phyloP scores from a whole-genome alignment of 352 stramenopile genomes.

The Phytophthora nicotianae region DNA sequence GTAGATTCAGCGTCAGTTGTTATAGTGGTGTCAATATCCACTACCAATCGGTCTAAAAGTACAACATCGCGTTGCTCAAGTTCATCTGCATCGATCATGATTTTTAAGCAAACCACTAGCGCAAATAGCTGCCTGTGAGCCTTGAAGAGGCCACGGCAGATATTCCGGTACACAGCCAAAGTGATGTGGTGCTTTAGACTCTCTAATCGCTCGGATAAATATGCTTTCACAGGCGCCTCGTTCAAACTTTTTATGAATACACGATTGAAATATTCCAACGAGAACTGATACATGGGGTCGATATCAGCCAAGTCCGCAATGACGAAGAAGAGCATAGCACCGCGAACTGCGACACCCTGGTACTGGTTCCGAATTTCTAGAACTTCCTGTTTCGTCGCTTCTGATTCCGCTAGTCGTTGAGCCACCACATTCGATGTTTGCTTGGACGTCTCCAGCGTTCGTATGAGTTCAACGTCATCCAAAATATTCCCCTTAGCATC shows the following conservation, averaged over 20 bases:
- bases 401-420: slow-evolving; percentile 57
- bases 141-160: slow-evolving; percentile 74
- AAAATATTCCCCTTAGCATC: slow-evolving; percentile 90
- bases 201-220: slow-evolving; percentile 42
- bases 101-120: slow-evolving; percentile 56
- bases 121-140: slow-evolving; percentile 71
- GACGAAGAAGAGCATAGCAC: slow-evolving; percentile 75
- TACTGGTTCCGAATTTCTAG: slow-evolving; percentile 74
- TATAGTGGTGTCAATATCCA: slow-evolving; percentile 7
- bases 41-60: slow-evolving; percentile 35
- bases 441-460: slow-evolving; percentile 69
- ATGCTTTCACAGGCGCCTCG: slow-evolving; percentile 32
- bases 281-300: slow-evolving; percentile 86
- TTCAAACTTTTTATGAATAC: slow-evolving; percentile 70
- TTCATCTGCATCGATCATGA: slow-evolving; percentile 52
- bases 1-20: not conserved
- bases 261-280: slow-evolving; percentile 70
- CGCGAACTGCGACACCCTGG: slow-evolving; percentile 49
- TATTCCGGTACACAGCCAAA: slow-evolving; percentile 68
- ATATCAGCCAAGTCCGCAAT: slow-evolving; percentile 61
- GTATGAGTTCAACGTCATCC: slow-evolving; percentile 88
- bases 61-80: slow-evolving; percentile 42
- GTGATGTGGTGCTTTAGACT: slow-evolving; percentile 54
- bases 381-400: slow-evolving; percentile 65
- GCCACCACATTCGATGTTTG: slow-evolving; percentile 64